Evolutionary conservation across 495 filamentous ascomycete species (phyloP), one percentile per base, ranked within the genome.

Genomic region (Neurospora sp.): DNA sequence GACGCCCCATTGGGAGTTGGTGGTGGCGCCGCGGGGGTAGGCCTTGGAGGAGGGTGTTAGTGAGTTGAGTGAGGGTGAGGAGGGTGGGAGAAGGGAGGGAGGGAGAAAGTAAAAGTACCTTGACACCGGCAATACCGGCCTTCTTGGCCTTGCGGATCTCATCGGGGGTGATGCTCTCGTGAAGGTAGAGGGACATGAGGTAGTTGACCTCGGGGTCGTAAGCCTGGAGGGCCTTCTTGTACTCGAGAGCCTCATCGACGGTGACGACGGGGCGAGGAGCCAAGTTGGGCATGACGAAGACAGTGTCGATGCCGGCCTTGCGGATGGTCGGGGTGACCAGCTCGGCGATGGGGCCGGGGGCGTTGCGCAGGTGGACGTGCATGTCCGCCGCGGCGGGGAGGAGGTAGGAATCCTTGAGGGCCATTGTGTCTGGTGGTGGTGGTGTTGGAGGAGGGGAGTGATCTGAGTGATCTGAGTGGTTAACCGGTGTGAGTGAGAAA

Each of bases 131-230:
- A 70, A 92, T 87, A 2, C 90, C 90, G 41, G 87, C 86, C 70
- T 82, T 80, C 77, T 89, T 90, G 37, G 93, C 94, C 76, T 91
- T 88, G 61, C 86, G 85, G 72, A 98, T 93, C 14, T 89, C 89
- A 41, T 91, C 91, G 7, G 94, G 92, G 4, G 92, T 97, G 69
- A 97, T 87, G 38, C 84, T 87, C 65, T 91, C 73, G 71, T 84
- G 81, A 42, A 96, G 88, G 79, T 96, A 98, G 37, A 98, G 86
- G 5, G 93, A 92, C 94, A 98, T 97, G 71, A 97, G 87, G 78
- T 89, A 97, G 71, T 87, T 89, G 59, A 97, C 90, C 42, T 88
- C 86, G 0, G 91, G 90, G 69, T 91, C 92, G 75, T 94, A 83
- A 70, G 86, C 84, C 75, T 87, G 82, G 69, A 98, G 86, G 10